Conservation (phyloP, 164 flowering plant genomes). For the Dillenia turbinata region DNA sequence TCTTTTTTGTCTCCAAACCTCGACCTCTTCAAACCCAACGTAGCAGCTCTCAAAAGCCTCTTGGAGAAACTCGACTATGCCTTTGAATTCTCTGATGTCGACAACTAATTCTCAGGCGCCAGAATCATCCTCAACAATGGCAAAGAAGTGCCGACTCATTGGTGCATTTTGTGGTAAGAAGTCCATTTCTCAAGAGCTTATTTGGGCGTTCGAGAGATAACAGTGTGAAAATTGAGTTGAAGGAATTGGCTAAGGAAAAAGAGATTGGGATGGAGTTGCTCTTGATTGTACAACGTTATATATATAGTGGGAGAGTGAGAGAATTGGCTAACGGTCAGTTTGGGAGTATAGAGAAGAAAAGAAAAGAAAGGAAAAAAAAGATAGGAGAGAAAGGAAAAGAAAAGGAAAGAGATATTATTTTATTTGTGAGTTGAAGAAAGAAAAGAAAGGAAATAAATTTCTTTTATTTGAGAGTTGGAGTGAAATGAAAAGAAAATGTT, state of each 20-base stretch:
- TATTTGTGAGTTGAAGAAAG: no score
- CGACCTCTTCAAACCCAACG: conserved; percentile 23
- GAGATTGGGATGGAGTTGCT: conserved; percentile 58
- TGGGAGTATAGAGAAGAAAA: no score
- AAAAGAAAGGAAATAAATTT: no score
- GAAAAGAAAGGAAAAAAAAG: no score
- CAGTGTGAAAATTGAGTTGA: conserved; percentile 36
- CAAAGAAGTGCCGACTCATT: conserved; percentile 55
- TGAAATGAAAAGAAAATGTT: no score
- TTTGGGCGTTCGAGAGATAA: conserved; percentile 30
- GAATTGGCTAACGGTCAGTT: conserved; percentile 29
- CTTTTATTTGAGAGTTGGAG: no score
- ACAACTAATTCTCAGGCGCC: conserved; percentile 57
- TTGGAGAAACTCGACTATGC: conserved; percentile 46
- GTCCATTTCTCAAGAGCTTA: conserved; percentile 44
- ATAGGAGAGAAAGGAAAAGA: no score
- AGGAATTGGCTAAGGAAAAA: conserved; percentile 48
- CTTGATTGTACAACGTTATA: conserved; percentile 49
- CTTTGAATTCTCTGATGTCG: conserved; percentile 27
- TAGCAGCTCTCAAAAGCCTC: conserved; percentile 41
- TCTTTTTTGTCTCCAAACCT: no score
- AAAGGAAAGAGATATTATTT: no score
- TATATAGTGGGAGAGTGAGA: conserved; percentile 64
- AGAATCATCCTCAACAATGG: conserved; percentile 30
- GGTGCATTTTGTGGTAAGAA: conserved; percentile 62